Evolutionary conservation across 768 basidiomycete genomes (phyloP), one percentile per base, ranked within the genome.

Genomic region (Russula sp.): DNA sequence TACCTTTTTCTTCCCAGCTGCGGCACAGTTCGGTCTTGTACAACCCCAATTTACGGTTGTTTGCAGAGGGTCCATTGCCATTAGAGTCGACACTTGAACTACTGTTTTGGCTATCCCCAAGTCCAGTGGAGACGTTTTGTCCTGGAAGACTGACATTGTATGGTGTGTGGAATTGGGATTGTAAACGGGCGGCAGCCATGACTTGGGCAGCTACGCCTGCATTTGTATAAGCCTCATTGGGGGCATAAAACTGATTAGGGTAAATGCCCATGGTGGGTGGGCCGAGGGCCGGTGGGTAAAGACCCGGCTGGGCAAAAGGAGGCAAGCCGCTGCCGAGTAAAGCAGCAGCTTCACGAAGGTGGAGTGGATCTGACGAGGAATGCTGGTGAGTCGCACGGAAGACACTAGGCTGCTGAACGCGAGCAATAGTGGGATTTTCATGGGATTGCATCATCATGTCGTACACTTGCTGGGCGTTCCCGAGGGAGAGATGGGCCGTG

Each of bases 1-100:
- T 76, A 2, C 90, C 90, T 73, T 94, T 94, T 76, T 94, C 92
- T 73, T 94, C 92, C 92, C 92, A 94, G 73, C 92, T 94, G 67
- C 89, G 79, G 75, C 92, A 94, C 53, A 94, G 69, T 73, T 93
- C 89, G 0, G 93, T 94, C 79, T 95, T 95, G 80, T 95, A 95
- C 53, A 95, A 72, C 20, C 90, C 91, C 28, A 94, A 76, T 78
- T 95, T 95, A 70, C 93, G 83, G 73, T 95, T 95, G 77, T 94
- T 94, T 11, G 92, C 89, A 67, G 90, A 93, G 18, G 92, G 92
- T 0, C 92, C 92, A 53, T 77, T 79, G 52, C 80, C 80, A 32
- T 44, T 72, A 44, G 75, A 73, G 22, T 76, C 71, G 44, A 71
- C 70, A 68, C 38, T 22, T 0, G 63, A 60, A 67, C 59, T 65